phyloP scores from a whole-genome alignment of 2,329 filamentous ascomycete genomes.

The Phyllachora maydis region DNA sequence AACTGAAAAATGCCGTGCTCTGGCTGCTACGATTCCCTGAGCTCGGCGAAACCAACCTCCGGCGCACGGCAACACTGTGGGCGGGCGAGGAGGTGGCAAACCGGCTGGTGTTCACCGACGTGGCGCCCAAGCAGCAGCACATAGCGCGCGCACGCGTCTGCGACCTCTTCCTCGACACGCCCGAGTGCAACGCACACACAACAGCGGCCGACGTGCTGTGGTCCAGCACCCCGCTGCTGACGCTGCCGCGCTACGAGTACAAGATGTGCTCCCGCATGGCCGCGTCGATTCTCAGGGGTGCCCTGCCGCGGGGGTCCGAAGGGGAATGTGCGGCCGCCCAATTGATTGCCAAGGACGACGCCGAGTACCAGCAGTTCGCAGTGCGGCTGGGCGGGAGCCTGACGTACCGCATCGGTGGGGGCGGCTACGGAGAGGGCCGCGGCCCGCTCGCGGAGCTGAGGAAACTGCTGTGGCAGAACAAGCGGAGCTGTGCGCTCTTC shows the following conservation, averaged over 20 bases:
- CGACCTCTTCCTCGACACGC: slow-evolving; percentile 90
- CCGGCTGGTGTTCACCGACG: slow-evolving; percentile 86
- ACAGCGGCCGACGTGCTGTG: slow-evolving; percentile 92
- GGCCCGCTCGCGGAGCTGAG: slow-evolving; percentile 66
- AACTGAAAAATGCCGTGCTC: slow-evolving; percentile 69
- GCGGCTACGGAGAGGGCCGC: slow-evolving; percentile 27
- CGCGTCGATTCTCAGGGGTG: slow-evolving; percentile 79
- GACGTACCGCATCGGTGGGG: slow-evolving; percentile 26
- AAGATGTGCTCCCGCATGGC: slow-evolving; percentile 99
- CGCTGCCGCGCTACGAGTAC: slow-evolving; percentile 76
- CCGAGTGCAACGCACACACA: slow-evolving; percentile 95
- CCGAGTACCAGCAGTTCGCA: slow-evolving; percentile 67
- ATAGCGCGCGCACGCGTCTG: slow-evolving; percentile 82
- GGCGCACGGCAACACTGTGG: slow-evolving; percentile 64
- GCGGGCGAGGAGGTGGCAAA: slow-evolving; percentile 67
- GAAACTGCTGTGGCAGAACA: slow-evolving; percentile 59
- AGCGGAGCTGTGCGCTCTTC: slow-evolving; percentile 77
- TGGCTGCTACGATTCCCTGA: slow-evolving; percentile 97
- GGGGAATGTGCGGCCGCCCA: slow-evolving; percentile 50
- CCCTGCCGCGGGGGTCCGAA: slow-evolving; percentile 51
- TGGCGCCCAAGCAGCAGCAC: slow-evolving; percentile 85
- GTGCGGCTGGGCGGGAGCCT: slow-evolving; percentile 44
- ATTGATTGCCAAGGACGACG: slow-evolving; percentile 58
- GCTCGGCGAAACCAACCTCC: slow-evolving; percentile 69
- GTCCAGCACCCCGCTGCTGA: slow-evolving; percentile 86